These are phyloP conservation scores for Colletotrichum chlorophyti DNA, from an alignment of 2,329 filamentous ascomycete species.

Conservation along the genomic window DNA sequence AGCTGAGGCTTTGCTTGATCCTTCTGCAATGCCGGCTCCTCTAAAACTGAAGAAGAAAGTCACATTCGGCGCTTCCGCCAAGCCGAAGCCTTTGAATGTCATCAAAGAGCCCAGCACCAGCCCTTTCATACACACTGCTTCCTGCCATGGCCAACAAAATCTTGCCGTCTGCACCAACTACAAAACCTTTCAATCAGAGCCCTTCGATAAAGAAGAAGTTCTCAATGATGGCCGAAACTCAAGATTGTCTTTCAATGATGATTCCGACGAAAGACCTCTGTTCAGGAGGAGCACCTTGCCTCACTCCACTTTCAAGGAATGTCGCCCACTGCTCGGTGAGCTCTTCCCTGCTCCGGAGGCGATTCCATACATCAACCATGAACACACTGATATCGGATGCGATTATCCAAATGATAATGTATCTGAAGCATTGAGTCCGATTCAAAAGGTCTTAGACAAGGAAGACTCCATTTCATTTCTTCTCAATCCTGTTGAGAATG, in stretches of 20 bases:
- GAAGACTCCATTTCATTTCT: constrained; percentile 5
- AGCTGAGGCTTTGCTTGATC: background rate
- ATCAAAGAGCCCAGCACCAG: background rate
- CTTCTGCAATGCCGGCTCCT: background rate
- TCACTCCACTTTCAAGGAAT: no score
- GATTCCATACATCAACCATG: background rate
- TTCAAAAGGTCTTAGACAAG: no score
- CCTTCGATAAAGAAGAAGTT: no score
- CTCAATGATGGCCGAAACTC: no score
- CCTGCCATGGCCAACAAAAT: background rate
- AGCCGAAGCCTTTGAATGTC: background rate
- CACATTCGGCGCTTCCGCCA: background rate
- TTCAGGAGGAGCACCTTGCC: background rate
- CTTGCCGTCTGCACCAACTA: background rate
- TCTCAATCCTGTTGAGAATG: background rate
- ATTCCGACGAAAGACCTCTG: background rate
- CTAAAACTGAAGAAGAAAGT: background rate
- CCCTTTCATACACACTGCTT: no score
- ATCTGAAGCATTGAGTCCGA: background rate
- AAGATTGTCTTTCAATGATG: no score
- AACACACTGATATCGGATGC: background rate
- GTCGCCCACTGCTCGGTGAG: no score
- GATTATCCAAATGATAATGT: background rate
- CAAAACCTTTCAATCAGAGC: no score
- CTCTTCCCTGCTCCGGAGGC: background rate